Conservation (phyloP, 345 rosid species). For the Gossypium longicalyx region DNA sequence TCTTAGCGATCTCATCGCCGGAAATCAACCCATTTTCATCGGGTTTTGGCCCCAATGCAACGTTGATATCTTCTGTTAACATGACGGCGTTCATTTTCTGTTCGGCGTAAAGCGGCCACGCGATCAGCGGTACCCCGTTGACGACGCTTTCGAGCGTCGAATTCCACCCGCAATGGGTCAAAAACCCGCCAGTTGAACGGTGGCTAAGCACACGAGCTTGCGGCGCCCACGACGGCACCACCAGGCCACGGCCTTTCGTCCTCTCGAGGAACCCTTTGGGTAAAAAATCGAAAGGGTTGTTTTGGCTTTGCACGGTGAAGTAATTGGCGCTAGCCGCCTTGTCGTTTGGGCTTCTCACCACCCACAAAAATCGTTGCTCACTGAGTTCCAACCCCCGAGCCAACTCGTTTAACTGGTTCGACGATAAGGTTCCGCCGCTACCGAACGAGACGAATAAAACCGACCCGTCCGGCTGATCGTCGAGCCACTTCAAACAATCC, state of each 20-base stretch:
- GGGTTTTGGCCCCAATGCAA: slow-evolving; percentile 37
- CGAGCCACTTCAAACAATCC: slow-evolving; percentile 57
- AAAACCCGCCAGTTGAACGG: slow-evolving; percentile 69
- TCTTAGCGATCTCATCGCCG: slow-evolving; percentile 49
- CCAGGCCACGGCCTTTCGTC: slow-evolving; percentile 51
- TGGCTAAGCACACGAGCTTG: slow-evolving; percentile 69
- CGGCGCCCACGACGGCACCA: slow-evolving; percentile 78
- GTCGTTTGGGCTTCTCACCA: slow-evolving; percentile 55
- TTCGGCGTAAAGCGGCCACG: slow-evolving; percentile 87
- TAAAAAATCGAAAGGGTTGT: slow-evolving; percentile 47
- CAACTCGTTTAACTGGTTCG: slow-evolving; percentile 56
- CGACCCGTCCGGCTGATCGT: slow-evolving; percentile 71
- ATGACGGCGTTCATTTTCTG: slow-evolving; percentile 75
- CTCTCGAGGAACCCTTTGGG: slow-evolving; percentile 69
- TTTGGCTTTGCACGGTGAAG: slow-evolving; percentile 34
- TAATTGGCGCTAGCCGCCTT: slow-evolving; percentile 40
- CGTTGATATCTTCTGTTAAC: slow-evolving; percentile 40
- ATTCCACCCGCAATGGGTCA: slow-evolving; percentile 89
- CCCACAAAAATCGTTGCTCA: slow-evolving; percentile 81
- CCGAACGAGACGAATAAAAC: slow-evolving; percentile 83
- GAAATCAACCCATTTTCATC: slow-evolving; percentile 39
- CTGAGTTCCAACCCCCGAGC: slow-evolving; percentile 81
- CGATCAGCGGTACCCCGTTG: slow-evolving; percentile 70
- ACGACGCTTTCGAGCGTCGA: slow-evolving; percentile 68
- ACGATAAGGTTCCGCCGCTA: slow-evolving; percentile 80